Percentiles rank a stretch among this genome's conserved stretches.
Conservation (phyloP, 805 yeast genomes). For the Saccharomycopsis sp. region DNA sequence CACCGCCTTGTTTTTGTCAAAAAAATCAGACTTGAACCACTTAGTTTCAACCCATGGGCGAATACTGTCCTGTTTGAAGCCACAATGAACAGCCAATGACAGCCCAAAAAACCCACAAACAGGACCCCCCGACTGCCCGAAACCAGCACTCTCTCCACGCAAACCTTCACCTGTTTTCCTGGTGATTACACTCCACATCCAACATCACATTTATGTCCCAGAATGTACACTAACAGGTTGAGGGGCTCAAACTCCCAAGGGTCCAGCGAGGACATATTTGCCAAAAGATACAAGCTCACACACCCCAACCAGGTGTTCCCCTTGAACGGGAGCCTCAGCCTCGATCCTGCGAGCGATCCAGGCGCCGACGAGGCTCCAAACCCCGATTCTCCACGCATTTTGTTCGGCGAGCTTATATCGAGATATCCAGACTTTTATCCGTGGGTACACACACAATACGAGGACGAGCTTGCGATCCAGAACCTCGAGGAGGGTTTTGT, state of each 20-base stretch:
- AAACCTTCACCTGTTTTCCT: too few species aligned
- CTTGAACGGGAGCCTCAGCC: conserved; percentile 19
- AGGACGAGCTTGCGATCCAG: conserved; percentile 46
- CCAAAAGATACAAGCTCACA: conserved; percentile 28
- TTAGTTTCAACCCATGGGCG: too few species aligned
- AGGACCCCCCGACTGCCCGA: too few species aligned
- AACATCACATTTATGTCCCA: background rate
- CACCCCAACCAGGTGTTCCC: conserved; percentile 32
- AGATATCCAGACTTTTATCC: conserved; percentile 66
- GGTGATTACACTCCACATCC: too few species aligned
- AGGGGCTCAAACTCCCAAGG: conserved; percentile 2
- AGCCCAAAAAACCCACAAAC: too few species aligned
- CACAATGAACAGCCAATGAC: too few species aligned
- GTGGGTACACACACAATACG: conserved; percentile 56
- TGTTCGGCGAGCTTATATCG: conserved; percentile 3
- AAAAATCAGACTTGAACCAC: too few species aligned
- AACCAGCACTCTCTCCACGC: too few species aligned
- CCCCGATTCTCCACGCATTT: background rate
- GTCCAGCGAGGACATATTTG: conserved; percentile 23
- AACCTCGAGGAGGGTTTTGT: conserved; percentile 65
- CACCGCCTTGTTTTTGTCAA: too few species aligned
- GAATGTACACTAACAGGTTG: background rate
- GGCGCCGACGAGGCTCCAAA: background rate
- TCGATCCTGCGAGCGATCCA: conserved; percentile 17
- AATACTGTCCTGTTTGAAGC: too few species aligned